Evolutionary conservation across 768 basidiomycete species (phyloP).

Genomic region (Russula griseocarnosa): DNA sequence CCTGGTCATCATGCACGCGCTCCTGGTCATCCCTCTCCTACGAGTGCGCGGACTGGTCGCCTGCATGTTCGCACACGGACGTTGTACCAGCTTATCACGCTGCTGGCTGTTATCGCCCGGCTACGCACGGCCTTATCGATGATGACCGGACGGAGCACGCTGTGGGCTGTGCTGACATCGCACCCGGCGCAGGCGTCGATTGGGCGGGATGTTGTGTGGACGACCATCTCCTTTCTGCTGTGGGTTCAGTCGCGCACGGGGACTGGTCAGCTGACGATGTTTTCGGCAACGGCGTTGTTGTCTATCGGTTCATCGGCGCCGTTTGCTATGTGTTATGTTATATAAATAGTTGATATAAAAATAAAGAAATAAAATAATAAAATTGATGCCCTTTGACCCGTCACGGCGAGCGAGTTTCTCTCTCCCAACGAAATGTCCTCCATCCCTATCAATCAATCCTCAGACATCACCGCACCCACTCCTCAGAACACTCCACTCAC

Average conservation of each 20-base stretch:
- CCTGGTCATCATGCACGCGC: conserved; percentile 55
- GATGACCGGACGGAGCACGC: conserved; percentile 31
- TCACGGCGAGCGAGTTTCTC: background rate
- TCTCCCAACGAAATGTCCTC: conserved; percentile 51
- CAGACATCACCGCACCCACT: conserved; percentile 77
- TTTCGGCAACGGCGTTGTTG: no score
- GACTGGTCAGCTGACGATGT: background rate
- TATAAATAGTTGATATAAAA: background rate
- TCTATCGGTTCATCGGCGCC: conserved; percentile 3
- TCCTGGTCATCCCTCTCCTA: conserved; percentile 37
- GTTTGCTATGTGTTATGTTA: background rate
- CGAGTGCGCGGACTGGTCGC: background rate
- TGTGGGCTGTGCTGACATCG: conserved; percentile 41
- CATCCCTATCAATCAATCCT: conserved; percentile 54
- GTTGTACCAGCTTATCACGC: conserved; percentile 37
- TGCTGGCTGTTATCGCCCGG: conserved; percentile 16
- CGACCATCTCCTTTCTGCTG: no score
- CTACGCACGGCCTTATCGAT: conserved; percentile 33
- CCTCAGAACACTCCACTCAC: conserved; percentile 89
- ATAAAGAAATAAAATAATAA: background rate
- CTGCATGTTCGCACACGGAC: conserved; percentile 33
- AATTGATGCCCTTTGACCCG: background rate
- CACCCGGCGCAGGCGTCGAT: conserved; percentile 65
- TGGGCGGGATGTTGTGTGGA: conserved; percentile 58
- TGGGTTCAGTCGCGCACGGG: conserved; percentile 35